Evolutionary conservation across 2,329 filamentous ascomycete genomes (phyloP), one percentile per base, ranked within the genome.

Genomic region (Thelonectria olida): DNA sequence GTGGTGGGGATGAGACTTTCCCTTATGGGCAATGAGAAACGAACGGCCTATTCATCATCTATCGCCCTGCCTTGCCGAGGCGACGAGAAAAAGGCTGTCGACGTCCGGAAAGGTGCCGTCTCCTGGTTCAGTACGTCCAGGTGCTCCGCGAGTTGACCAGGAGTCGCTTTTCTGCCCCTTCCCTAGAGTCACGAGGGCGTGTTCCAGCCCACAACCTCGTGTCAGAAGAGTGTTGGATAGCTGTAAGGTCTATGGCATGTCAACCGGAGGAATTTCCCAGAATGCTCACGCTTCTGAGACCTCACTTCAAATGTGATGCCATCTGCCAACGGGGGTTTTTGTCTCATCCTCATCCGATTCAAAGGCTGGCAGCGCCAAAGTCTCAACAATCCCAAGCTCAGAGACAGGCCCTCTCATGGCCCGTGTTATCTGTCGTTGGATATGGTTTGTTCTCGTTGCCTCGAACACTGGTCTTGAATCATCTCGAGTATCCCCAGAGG

Each of bases 1-100:
- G 7, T 44, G 36, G 67, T 61, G 64, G 62, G 47, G 58, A 27
- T 44, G 28, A 44, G 28, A 28, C 27, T 50, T 50, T 42, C 52
- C 45, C n/a, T 44, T 19, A 25, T 50, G 19, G 25, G 38, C 20
- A 45, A 58, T 38, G 47, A 54, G 28, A 59, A 45, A 22, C 52
- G 47, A 56, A 49, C 28, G 22, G 15, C 41, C 31, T n/a, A 22
- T 47, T n/a, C 9, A 31, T 50, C 50, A 38, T 38, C 41, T 54
- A n/a, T 17, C 25, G 22, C 15, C 41, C 41, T 27, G 20, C 3
- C 12, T 27, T 45, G 41, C 41, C 41, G 41, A 45, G 31, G 42
- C 27, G 41, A 25, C 19, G 17, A 25, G 3, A 4, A 44, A 22
- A 23, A 23, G 13, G 7, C 19, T 44, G 7, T 22, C 39, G 20